phyloP scores from a whole-genome alignment of 2,329 filamentous ascomycete species.

The Hypoxylon sp. region DNA sequence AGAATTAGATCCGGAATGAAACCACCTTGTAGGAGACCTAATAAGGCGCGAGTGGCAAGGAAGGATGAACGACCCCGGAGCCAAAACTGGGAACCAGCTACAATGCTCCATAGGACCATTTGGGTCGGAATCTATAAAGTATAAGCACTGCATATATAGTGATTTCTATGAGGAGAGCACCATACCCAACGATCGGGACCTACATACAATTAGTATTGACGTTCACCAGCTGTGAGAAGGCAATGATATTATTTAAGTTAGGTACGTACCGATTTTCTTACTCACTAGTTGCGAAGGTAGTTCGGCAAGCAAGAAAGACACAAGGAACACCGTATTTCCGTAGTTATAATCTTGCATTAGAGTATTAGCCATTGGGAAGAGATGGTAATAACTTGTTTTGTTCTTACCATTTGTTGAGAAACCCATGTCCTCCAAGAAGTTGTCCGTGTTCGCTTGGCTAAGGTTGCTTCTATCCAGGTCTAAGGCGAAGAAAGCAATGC shows the following conservation, averaged over 20 bases:
- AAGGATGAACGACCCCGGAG: slow-evolving; percentile 52
- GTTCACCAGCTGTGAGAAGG: background rate
- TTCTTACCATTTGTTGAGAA: slow-evolving; percentile 54
- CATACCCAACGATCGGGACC: slow-evolving; percentile 50
- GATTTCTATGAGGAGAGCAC: background rate
- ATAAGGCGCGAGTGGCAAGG: slow-evolving; percentile 51
- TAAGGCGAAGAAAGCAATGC: slow-evolving; percentile 68
- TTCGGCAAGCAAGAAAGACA: slow-evolving; percentile 44
- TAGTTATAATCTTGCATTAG: slow-evolving; percentile 41
- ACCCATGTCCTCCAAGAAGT: slow-evolving; percentile 54
- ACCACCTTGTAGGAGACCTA: slow-evolving; percentile 56
- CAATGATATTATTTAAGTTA: background rate
- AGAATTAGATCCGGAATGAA: slow-evolving; percentile 57
- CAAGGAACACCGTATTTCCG: slow-evolving; percentile 37
- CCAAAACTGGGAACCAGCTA: slow-evolving; percentile 54
- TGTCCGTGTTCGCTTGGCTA: slow-evolving; percentile 54
- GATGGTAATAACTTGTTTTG: slow-evolving; percentile 5
- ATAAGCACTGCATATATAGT: background rate
- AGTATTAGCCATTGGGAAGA: slow-evolving; percentile 28
- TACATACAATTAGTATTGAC: background rate
- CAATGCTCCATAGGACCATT: slow-evolving; percentile 55
- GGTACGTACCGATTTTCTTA: slow-evolving; percentile 43
- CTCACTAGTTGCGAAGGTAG: slow-evolving; percentile 48
- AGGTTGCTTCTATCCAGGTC: slow-evolving; percentile 66
- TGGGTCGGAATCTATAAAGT: slow-evolving; percentile 48